phyloP scores from a whole-genome alignment of 306 rosid genomes.

The Cicer cuneatum region DNA sequence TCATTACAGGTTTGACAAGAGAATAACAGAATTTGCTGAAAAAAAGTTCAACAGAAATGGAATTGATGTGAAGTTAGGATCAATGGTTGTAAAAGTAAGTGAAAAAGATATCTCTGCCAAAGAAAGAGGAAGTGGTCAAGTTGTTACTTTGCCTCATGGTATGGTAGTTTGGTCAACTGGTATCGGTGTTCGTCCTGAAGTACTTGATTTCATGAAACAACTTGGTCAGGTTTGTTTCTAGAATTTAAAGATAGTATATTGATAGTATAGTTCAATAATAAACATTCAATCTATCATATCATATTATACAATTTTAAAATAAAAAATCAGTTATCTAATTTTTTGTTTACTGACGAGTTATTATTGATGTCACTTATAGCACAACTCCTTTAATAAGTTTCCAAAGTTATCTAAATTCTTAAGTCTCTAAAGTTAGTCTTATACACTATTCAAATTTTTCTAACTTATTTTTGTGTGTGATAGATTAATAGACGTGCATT shows the following conservation, averaged over 20 bases:
- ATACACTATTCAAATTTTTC: conserved; percentile 9
- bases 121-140: conserved; percentile 61
- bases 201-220: conserved; percentile 77
- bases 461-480: conserved; percentile 20
- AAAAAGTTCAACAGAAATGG: conserved; percentile 76
- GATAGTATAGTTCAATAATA: too few species aligned
- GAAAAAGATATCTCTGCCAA: conserved; percentile 79
- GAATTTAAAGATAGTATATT: too few species aligned
- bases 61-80: conserved; percentile 84
- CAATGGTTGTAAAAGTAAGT: conserved; percentile 83
- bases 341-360: too few species aligned
- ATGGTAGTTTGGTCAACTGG: conserved; percentile 99
- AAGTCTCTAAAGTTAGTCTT: not conserved
- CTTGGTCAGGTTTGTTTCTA: conserved; percentile 82
- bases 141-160: conserved; percentile 70
- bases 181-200: conserved; percentile 79
- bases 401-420: not conserved
- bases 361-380: too few species aligned
- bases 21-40: conserved; percentile 96
- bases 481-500: conserved; percentile 84
- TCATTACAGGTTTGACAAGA: conserved; percentile 82
- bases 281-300: too few species aligned
- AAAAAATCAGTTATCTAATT: too few species aligned
- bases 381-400: not conserved
- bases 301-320: too few species aligned